Percentiles rank a stretch among this genome's conserved stretches.
Conservation (phyloP, 371 early-diverging fungal genomes). For the Mucor indicus region DNA sequence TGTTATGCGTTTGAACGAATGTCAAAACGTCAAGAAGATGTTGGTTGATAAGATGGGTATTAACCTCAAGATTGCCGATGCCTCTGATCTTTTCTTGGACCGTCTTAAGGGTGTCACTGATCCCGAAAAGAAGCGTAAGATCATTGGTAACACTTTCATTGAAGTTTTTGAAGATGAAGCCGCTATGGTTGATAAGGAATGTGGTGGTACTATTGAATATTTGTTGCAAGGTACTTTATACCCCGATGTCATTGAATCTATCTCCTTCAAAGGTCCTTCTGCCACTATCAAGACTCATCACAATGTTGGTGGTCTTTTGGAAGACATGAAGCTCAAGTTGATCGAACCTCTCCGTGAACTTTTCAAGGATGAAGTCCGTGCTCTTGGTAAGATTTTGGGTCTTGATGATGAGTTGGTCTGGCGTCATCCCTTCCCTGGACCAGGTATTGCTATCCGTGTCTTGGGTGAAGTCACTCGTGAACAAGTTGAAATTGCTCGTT, state of each 20-base stretch:
- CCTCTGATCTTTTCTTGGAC: slow-evolving; percentile 84
- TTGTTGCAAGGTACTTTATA: slow-evolving; percentile 96
- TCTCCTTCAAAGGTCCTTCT: slow-evolving; percentile 97
- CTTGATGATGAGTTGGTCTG: slow-evolving; percentile 94
- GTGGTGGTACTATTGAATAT: slow-evolving; percentile 81
- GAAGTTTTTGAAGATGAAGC: slow-evolving; percentile 96
- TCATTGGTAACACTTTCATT: slow-evolving; percentile 97
- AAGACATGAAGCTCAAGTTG: slow-evolving; percentile 95
- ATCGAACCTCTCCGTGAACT: slow-evolving; percentile 97
- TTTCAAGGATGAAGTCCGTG: slow-evolving; percentile 98
- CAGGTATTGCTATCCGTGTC: slow-evolving; percentile 96
- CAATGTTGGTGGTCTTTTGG: slow-evolving; percentile 96
- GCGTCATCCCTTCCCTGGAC: slow-evolving; percentile 99
- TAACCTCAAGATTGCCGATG: slow-evolving; percentile 92
- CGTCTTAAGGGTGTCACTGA: slow-evolving; percentile 90
- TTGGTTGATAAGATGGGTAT: slow-evolving; percentile 89
- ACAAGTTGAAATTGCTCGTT: slow-evolving; percentile 91
- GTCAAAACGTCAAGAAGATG: slow-evolving; percentile 76
- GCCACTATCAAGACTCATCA: slow-evolving; percentile 99
- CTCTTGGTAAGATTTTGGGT: slow-evolving; percentile 81
- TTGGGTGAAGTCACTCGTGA: slow-evolving; percentile 91
- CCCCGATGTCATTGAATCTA: slow-evolving; percentile 97
- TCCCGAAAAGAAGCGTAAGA: slow-evolving; percentile 96
- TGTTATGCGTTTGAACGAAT: slow-evolving; percentile 97
- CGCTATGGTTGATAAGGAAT: slow-evolving; percentile 77